phyloP scores from a whole-genome alignment of 148 eudicot genomes.

The Limonium bicolor region DNA sequence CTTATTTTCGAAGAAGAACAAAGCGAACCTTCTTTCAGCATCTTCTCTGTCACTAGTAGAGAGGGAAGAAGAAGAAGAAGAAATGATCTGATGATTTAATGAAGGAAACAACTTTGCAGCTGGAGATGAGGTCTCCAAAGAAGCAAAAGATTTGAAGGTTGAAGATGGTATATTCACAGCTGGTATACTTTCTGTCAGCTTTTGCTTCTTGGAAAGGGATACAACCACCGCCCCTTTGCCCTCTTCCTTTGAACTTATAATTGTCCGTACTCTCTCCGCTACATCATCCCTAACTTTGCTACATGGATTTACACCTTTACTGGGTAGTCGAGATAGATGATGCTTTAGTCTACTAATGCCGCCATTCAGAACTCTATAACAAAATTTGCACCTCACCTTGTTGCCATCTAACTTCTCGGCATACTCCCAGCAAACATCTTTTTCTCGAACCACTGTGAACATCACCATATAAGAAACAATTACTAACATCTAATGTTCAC shows the following conservation, averaged over 20 bases:
- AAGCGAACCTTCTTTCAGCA: slow-evolving; percentile 71
- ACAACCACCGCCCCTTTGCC: slow-evolving; percentile 28
- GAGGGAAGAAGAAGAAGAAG: slow-evolving; percentile 14
- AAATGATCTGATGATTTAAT: too few species aligned
- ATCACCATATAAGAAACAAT: too few species aligned
- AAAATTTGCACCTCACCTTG: slow-evolving; percentile 91
- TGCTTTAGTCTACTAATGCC: slow-evolving; percentile 93
- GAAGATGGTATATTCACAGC: slow-evolving; percentile 19
- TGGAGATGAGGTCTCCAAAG: slow-evolving; percentile 28
- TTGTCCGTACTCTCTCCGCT: slow-evolving; percentile 54
- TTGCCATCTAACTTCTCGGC: slow-evolving; percentile 92
- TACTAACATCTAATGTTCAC: too few species aligned
- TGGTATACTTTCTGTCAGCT: slow-evolving; percentile 28
- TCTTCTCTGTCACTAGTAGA: slow-evolving; percentile 38
- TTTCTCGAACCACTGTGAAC: slow-evolving; percentile 99
- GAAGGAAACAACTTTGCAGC: slow-evolving; percentile 29
- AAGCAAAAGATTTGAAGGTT: slow-evolving; percentile 12
- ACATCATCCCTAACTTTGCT: slow-evolving; percentile 87
- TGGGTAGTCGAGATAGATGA: slow-evolving; percentile 86
- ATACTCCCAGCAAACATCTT: slow-evolving; percentile 93
- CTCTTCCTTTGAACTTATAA: slow-evolving; percentile 61
- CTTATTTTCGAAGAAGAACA: slow-evolving; percentile 84
- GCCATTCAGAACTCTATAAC: slow-evolving; percentile 65
- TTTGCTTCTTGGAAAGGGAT: slow-evolving; percentile 53
- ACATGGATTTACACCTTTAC: slow-evolving; percentile 96